These are phyloP conservation scores for Discostella stelligeroides DNA, from an alignment of 108 stramenopile genomes.

Conservation along the genomic window DNA sequence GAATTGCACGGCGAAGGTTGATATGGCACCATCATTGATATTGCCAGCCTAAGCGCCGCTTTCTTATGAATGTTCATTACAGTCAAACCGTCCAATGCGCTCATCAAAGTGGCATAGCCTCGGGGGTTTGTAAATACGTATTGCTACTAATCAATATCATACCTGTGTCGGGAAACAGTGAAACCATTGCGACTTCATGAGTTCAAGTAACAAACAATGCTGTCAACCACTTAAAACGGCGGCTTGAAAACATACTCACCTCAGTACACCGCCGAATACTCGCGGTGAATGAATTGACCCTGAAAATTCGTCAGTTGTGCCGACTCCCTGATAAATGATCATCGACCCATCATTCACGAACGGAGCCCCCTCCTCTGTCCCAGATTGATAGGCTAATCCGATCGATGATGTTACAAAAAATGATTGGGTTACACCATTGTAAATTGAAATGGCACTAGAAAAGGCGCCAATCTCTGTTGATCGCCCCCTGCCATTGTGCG, in stretches of 20 bases:
- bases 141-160: neutral
- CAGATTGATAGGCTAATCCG: slow-evolving; percentile 11
- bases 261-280: slow-evolving; percentile 14
- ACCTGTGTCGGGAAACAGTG: neutral
- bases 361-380: slow-evolving; percentile 5
- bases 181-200: neutral
- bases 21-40: no score
- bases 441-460: slow-evolving; percentile 6
- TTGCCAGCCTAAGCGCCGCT: no score
- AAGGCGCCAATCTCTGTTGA: slow-evolving; percentile 22
- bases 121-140: no score
- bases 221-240: neutral
- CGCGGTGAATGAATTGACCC: slow-evolving; percentile 12
- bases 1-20: no score
- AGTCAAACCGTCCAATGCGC: neutral
- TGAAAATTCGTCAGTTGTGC: slow-evolving; percentile 12
- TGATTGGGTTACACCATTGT: slow-evolving; percentile 11
- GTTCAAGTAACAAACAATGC: neutral
- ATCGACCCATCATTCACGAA: slow-evolving; percentile 9
- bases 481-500: slow-evolving; percentile 7
- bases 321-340: slow-evolving; percentile 23
- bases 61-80: no score
- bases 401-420: slow-evolving; percentile 26
- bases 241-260: slow-evolving; percentile 1
- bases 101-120: neutral